Base-by-base conservation (phyloP, 345 rosid species). In the Gossypium anomalum region DNA sequence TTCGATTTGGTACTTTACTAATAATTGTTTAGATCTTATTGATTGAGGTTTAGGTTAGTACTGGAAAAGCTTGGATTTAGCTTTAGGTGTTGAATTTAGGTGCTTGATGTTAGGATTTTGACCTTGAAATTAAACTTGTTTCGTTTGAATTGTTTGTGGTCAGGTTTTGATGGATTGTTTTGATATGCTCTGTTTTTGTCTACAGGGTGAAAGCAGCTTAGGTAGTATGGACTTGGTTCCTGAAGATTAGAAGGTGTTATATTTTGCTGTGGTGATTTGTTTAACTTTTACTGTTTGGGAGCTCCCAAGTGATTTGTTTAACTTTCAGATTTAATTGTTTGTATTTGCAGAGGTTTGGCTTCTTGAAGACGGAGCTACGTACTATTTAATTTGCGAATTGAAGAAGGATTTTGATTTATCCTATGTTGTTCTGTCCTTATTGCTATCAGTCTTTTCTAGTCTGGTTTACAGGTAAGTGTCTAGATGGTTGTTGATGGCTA, bases 401-500 rank as follows among this genome's bases (percentile, higher is more conserved):
- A 76, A 77, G 76, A 76, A 62, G 67, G 67, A 22, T 71, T 79
- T 73, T 71, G 70, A 27, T n/a, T 72, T 71, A 63, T 76, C 56
- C 19, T 52, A 9, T 70, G 38, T 76, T 81, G 79, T 53, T 14
- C 55, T 58, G 49, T 70, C 73, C 66, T 74, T 76, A 74, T 71
- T 29, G 47, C n/a, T 75, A 71, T 71, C 79, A 67, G 81, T 77
- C 49, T 58, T 72, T 83, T 78, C 80, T 79, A 73, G 77, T 74
- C 74, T 82, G 77, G 81, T 59, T 84, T 62, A 82, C 86, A 72
- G 80, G 82, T 76, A 52, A 61, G 79, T 58, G 82, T 75, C 85
- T 83, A 82, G 83, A 89, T 89, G 97, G 82, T 75, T 16, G 83
- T 69, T 79, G 83, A 85, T 75, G 80, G 83, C 1, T 76, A 78